These are phyloP conservation scores for Warburgia ugandensis DNA, from an alignment of 164 flowering plant genomes.

Conservation along the genomic window DNA sequence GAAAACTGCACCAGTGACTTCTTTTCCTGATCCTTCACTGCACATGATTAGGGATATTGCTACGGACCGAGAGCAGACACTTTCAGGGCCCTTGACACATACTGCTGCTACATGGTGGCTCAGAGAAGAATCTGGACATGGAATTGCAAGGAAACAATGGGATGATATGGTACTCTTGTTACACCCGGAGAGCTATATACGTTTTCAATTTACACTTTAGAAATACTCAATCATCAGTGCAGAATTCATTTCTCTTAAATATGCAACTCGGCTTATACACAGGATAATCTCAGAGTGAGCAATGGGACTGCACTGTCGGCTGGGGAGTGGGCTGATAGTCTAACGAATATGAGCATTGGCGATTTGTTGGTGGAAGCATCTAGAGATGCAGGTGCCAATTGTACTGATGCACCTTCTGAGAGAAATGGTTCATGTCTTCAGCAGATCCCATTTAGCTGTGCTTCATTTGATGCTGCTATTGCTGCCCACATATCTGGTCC, in stretches of 20 bases:
- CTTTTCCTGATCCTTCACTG: constrained; percentile 11
- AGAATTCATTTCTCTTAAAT: background rate
- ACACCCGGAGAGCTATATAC: background rate
- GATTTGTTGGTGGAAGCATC: constrained; percentile 63
- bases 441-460: constrained; percentile 65
- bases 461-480: constrained; percentile 95
- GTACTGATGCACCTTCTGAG: constrained; percentile 25
- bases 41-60: constrained; percentile 11
- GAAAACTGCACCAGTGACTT: constrained; percentile 12
- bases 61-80: constrained; percentile 2
- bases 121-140: constrained; percentile 17
- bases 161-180: constrained; percentile 38
- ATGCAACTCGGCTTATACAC: background rate
- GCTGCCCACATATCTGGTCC: constrained; percentile 75
- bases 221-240: background rate
- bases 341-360: constrained; percentile 81
- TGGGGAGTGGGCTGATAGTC: constrained; percentile 93
- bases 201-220: background rate
- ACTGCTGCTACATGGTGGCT: constrained; percentile 15
- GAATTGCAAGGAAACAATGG: constrained; percentile 13
- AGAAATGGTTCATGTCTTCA: constrained; percentile 36
- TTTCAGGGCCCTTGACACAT: constrained; percentile 14
- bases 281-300: constrained; percentile 39
- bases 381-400: constrained; percentile 24
- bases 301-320: constrained; percentile 41